Evolutionary conservation across 1,284 basidiomycete genomes (phyloP), one percentile per base, ranked within the genome.

Genomic region (Termitomyces sp.): DNA sequence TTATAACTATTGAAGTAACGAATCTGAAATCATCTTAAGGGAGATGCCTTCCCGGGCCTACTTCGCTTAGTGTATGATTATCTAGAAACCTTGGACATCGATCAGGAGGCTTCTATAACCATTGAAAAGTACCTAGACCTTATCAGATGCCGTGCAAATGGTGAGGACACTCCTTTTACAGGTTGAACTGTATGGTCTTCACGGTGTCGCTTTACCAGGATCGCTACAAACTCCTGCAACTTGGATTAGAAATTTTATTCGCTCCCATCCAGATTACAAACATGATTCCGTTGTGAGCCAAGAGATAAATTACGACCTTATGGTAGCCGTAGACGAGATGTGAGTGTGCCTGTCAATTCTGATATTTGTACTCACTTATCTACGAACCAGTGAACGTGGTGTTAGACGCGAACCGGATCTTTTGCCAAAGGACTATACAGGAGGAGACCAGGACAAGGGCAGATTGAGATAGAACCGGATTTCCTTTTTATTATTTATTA

Each of bases 251-350:
- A 79, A 90, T 46, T 99, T 97, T 70, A 90, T 99, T 45, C 84
- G 85, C 19, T 79, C 83, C 1, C 97, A 99, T 70, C 92, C 94
- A 3, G 81, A 77, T 19, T 99, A 99, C 76, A 89, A 91, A 70
- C 80, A 83, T 51, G 94, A 99, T 72, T 97, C 94, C 41, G 87
- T 91, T 34, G 90, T 99, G 24, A 88, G 78, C 49, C 83, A 93
- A 66, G 86, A 91, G 72, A 93, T 99, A 68, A 98, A 96, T 67
- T 97, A 95, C 68, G 97, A 99, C 71, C 80, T 99, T 40, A 80
- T 98, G 68, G 80, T 86, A 50, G 90, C 92, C 6, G 74, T 98
- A n/a, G 95, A 99, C 68, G 85, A 92, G 67, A 90, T 99, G 90
- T 94, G 67, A 69, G 91, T 73, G 19, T 28, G 52, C 43, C 43